A percentile compares a stretch with the other conserved stretches of the same genome.
These are phyloP conservation scores for Penicillium paxilli DNA, from an alignment of 495 filamentous ascomycete species.

Conservation along the genomic window DNA sequence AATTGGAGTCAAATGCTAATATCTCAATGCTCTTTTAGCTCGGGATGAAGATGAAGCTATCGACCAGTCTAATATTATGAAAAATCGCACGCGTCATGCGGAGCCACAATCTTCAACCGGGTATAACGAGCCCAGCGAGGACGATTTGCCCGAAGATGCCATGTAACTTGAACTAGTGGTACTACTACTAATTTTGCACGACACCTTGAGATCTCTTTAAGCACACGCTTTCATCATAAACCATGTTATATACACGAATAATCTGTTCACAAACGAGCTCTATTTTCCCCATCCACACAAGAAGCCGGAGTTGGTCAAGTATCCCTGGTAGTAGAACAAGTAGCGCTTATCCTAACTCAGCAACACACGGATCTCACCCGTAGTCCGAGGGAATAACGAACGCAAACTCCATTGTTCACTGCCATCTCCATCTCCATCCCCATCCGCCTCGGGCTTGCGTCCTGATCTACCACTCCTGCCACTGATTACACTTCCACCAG, in stretches of 20 bases:
- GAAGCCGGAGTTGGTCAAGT: no score
- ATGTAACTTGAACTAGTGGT: not conserved
- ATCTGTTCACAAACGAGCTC: not conserved
- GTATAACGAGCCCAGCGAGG: slow-evolving; percentile 8
- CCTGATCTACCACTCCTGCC: slow-evolving; percentile 25
- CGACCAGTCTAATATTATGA: slow-evolving; percentile 6
- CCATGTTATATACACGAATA: not conserved
- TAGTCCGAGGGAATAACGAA: slow-evolving; percentile 77
- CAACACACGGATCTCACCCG: slow-evolving; percentile 81
- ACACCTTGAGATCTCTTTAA: not conserved
- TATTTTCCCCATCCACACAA: no score
- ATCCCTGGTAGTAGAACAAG: not conserved
- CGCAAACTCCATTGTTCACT: slow-evolving; percentile 54
- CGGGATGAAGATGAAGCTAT: slow-evolving; percentile 10
- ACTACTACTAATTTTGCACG: not conserved
- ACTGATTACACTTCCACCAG: slow-evolving; percentile 29
- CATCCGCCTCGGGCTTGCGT: slow-evolving; percentile 15
- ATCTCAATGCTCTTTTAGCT: not conserved
- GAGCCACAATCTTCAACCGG: slow-evolving; percentile 3
- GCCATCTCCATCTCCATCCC: slow-evolving; percentile 35
- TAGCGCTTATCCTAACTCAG: slow-evolving; percentile 46
- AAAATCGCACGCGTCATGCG: slow-evolving; percentile 2
- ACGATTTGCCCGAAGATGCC: not conserved
- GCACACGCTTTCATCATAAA: not conserved
- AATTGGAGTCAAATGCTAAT: no score